Conservation (phyloP, 1,284 basidiomycete species). For the Sporisorium reilianum region DNA sequence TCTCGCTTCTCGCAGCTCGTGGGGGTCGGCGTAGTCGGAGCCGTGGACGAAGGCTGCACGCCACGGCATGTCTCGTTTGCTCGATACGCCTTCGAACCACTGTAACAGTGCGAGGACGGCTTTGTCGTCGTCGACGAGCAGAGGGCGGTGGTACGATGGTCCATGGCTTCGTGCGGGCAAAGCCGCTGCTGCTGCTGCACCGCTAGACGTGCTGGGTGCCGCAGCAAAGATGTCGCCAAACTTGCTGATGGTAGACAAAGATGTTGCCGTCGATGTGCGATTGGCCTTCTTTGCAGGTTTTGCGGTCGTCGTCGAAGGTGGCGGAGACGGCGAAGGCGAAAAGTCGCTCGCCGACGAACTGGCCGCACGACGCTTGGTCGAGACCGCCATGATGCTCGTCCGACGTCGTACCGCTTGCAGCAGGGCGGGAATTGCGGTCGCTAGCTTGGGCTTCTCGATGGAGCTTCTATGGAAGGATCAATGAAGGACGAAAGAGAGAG, state of each 20-base stretch:
- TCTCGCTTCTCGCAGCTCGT: slow-evolving; percentile 72
- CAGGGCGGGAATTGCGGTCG: neutral
- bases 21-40: slow-evolving; percentile 67
- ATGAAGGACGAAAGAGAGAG: neutral
- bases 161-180: slow-evolving; percentile 38
- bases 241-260: neutral
- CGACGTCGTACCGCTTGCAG: neutral
- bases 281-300: slow-evolving; percentile 19
- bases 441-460: neutral
- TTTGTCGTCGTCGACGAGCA: slow-evolving; percentile 32
- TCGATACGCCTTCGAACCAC: slow-evolving; percentile 79
- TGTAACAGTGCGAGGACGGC: slow-evolving; percentile 54
- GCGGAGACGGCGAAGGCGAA: slow-evolving; percentile 20
- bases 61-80: slow-evolving; percentile 85
- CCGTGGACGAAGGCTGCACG: slow-evolving; percentile 75
- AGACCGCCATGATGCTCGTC: slow-evolving; percentile 22
- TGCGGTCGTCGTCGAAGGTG: slow-evolving; percentile 1
- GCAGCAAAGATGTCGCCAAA: slow-evolving; percentile 13
- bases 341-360: slow-evolving; percentile 20
- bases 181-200: slow-evolving; percentile 1
- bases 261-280: slow-evolving; percentile 6
- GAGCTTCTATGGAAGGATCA: neutral
- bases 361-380: slow-evolving; percentile 22
- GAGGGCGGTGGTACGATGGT: slow-evolving; percentile 51
- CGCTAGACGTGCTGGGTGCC: neutral